These are phyloP conservation scores for Scheffersomyces illinoinensis DNA, from an alignment of 1,139 yeast species.

Conservation along the genomic window DNA sequence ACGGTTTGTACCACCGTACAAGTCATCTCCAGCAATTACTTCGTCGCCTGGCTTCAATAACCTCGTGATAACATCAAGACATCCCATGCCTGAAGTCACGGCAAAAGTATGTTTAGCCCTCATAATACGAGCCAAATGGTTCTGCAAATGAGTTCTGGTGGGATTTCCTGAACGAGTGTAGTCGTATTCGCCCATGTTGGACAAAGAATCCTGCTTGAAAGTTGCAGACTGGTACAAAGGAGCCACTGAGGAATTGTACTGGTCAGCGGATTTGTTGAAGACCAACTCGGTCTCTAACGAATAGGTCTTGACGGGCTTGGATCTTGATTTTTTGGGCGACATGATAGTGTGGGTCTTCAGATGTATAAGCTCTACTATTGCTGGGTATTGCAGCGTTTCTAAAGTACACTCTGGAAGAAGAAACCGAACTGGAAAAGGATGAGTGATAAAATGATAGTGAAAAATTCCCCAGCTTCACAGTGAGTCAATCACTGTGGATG, in stretches of 20 bases:
- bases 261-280: conserved; percentile 64
- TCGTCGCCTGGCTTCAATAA: conserved; percentile 76
- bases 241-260: conserved; percentile 77
- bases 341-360: neutral
- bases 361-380: neutral
- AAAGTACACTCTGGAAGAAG: neutral
- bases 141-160: conserved; percentile 77
- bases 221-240: conserved; percentile 94
- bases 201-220: conserved; percentile 76
- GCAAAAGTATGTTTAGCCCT: conserved; percentile 72
- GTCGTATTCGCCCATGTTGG: conserved; percentile 83
- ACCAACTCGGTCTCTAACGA: conserved; percentile 76
- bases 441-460: neutral
- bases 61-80: conserved; percentile 79
- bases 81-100: conserved; percentile 91
- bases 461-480: neutral
- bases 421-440: neutral
- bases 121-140: conserved; percentile 76
- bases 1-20: conserved; percentile 91
- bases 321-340: conserved; percentile 4
- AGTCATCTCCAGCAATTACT: conserved; percentile 89
- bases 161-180: conserved; percentile 96
- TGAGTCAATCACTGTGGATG: conserved; percentile 11
- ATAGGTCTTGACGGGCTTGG: conserved; percentile 36
- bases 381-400: neutral